Percentiles rank a stretch among this genome's conserved stretches.
phyloP scores from a whole-genome alignment of 495 filamentous ascomycete species.

The Parmelia sp. region DNA sequence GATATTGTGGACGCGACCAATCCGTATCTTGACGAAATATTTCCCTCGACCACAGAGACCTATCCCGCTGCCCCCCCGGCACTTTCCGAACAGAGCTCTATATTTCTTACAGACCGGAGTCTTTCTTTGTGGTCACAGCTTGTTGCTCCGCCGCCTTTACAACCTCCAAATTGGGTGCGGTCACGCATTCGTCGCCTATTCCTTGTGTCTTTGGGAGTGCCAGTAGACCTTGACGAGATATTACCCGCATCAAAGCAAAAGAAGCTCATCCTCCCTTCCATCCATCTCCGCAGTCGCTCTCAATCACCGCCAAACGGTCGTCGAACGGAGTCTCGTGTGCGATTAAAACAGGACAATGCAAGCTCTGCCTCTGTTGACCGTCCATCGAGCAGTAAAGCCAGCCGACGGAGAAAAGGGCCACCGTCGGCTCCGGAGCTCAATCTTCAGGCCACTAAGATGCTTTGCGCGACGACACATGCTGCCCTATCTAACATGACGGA shows the following conservation, averaged over 20 bases:
- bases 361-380: slow-evolving; percentile 51
- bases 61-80: slow-evolving; percentile 34
- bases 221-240: slow-evolving; percentile 95
- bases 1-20: slow-evolving; percentile 41
- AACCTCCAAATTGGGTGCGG: slow-evolving; percentile 96
- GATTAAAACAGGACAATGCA: slow-evolving; percentile 50
- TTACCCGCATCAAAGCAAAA: slow-evolving; percentile 95
- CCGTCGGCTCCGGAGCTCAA: slow-evolving; percentile 70
- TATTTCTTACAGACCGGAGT: slow-evolving; percentile 56
- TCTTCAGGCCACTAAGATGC: slow-evolving; percentile 64
- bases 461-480: slow-evolving; percentile 77
- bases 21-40: slow-evolving; percentile 49
- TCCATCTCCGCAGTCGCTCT: slow-evolving; percentile 45
- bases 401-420: slow-evolving; percentile 49
- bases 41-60: slow-evolving; percentile 44
- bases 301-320: slow-evolving; percentile 37
- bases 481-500: slow-evolving; percentile 71
- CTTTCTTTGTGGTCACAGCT: slow-evolving; percentile 95
- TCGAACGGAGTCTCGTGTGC: slow-evolving; percentile 41
- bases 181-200: slow-evolving; percentile 94
- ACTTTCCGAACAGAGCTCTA: slow-evolving; percentile 34
- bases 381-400: slow-evolving; percentile 32
- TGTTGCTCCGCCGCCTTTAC: slow-evolving; percentile 85
- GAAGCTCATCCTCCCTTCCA: slow-evolving; percentile 87
- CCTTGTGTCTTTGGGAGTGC: slow-evolving; percentile 90